phyloP scores from a whole-genome alignment of 2,329 filamentous ascomycete genomes.

The Colletotrichum shisoi region DNA sequence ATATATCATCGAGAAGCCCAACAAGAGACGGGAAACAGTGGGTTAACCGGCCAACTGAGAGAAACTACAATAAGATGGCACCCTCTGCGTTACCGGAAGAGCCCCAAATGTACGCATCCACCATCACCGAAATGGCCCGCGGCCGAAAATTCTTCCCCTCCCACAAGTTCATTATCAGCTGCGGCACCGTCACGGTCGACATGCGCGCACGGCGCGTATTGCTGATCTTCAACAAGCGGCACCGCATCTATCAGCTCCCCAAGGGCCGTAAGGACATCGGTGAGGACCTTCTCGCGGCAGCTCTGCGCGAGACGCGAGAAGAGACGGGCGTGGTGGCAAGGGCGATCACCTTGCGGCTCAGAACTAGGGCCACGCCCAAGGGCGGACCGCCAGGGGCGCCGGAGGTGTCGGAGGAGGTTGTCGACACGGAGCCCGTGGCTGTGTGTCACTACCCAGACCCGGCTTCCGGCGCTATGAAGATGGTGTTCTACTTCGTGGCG shows the following conservation, averaged over 20 bases:
- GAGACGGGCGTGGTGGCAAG: constrained; percentile 56
- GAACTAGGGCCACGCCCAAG: constrained; percentile 54
- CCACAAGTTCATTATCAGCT: constrained; percentile 55
- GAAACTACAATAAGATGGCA: constrained; percentile 16
- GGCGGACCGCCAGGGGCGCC: constrained; percentile 21
- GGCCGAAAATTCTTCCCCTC: constrained; percentile 50
- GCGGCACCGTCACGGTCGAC: constrained; percentile 58
- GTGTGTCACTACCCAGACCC: constrained; percentile 50
- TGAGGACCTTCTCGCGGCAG: constrained; percentile 53
- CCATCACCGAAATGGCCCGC: constrained; percentile 27
- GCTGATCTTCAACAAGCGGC: constrained; percentile 54
- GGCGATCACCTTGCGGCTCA: constrained; percentile 52
- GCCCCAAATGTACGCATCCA: constrained; percentile 26
- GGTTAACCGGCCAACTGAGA: background rate
- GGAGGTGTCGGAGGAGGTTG: constrained; percentile 44
- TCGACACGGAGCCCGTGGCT: constrained; percentile 50
- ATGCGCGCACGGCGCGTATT: constrained; percentile 49
- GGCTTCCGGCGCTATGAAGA: constrained; percentile 49
- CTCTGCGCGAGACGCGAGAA: constrained; percentile 58
- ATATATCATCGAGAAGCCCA: background rate
- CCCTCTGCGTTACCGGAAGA: constrained; percentile 28
- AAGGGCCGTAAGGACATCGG: constrained; percentile 60
- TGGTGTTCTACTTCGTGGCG: constrained; percentile 53
- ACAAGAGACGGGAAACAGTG: background rate
- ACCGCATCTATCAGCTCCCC: constrained; percentile 56